Base-by-base conservation (phyloP, 129 eudicot species). In the Lactuca sativa region DNA sequence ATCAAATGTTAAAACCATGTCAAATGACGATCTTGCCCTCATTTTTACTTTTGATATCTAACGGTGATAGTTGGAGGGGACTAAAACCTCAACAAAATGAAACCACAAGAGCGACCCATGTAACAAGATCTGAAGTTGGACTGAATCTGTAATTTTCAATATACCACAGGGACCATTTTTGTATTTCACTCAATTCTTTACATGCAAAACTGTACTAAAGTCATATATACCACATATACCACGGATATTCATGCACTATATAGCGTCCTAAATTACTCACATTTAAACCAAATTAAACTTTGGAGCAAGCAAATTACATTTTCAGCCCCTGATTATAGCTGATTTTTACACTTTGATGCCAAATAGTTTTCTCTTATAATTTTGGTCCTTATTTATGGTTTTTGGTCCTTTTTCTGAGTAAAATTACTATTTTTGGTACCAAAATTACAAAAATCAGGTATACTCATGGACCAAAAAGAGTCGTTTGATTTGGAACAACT, bases 131-230 rank as follows among this genome's bases (percentile, higher is more conserved):
- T 0, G 4, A 43, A 43, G 3, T 40, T 40, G 44, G 44, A 40
- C 44, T 5, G 9, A 40, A 40, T 7, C 9, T 9, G 12, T 43
- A 43, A 5, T 2, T 43, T 43, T 9, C 12, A 43, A 12, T 43
- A 8, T 43, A 43, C 49, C 49, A 43, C 12, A 9, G 52, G 52
- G 52, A 47, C 52, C 52, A 47, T 12, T 47, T 47, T 47, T 47
- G 52, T 47, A 47, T 0, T 12, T 10, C 12, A 6, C 52, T 8
- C 13, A 2, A 44, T 65, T 57, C 53, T 49, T 13, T 74, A 4
- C 36, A 57, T 74, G 67, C 73, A 57, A 43, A 41, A 64, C 48
- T 64, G 13, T 10, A 64, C 43, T 40, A 56, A 16, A 43, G 8
- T 38, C 51, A 16, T 62, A 33, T 21, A 7, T 59, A 30, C 64